phyloP scores from a whole-genome alignment of 2,329 filamentous ascomycete genomes.

The Penicillium sp. region DNA sequence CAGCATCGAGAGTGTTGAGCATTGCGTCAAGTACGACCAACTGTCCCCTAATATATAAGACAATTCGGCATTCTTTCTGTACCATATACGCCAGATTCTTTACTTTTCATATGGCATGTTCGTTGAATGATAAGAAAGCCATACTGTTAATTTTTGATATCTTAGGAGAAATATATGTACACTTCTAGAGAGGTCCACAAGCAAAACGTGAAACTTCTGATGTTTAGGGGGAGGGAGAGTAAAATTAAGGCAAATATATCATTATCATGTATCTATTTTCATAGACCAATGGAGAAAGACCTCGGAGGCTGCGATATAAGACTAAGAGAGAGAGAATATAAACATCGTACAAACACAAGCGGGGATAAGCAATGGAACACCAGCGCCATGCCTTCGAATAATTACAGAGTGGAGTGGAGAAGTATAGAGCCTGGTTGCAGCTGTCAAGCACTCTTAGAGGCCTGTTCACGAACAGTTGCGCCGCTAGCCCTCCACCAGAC shows the following conservation, averaged over 20 bases:
- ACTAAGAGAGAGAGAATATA: conserved; percentile 8
- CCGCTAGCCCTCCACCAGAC: conserved; percentile 90
- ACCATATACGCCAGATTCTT: conserved; percentile 3
- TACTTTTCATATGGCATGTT: conserved; percentile 4
- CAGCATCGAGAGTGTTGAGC: conserved; percentile 83
- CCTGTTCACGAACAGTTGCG: conserved; percentile 52
- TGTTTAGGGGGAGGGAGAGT: not conserved
- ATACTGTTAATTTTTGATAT: not conserved
- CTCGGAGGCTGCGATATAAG: conserved; percentile 5
- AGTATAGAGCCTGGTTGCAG: conserved; percentile 12
- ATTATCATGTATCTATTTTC: conserved; percentile 12
- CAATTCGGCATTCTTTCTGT: conserved; percentile 1
- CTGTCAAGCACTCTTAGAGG: not conserved
- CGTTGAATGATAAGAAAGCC: not conserved
- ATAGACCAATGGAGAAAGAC: conserved; percentile 5
- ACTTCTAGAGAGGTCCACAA: not conserved
- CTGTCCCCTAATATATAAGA: conserved; percentile 77
- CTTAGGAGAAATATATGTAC: not conserved
- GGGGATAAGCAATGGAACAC: conserved; percentile 21
- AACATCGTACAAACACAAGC: conserved; percentile 8
- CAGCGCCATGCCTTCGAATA: conserved; percentile 24
- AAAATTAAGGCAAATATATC: conserved; percentile 4
- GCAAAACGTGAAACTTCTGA: not conserved
- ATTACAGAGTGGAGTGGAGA: conserved; percentile 28
- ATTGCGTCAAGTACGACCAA: conserved; percentile 86